Base-by-base conservation (phyloP, 1,284 basidiomycete genomes). In the Trametes polyzona region DNA sequence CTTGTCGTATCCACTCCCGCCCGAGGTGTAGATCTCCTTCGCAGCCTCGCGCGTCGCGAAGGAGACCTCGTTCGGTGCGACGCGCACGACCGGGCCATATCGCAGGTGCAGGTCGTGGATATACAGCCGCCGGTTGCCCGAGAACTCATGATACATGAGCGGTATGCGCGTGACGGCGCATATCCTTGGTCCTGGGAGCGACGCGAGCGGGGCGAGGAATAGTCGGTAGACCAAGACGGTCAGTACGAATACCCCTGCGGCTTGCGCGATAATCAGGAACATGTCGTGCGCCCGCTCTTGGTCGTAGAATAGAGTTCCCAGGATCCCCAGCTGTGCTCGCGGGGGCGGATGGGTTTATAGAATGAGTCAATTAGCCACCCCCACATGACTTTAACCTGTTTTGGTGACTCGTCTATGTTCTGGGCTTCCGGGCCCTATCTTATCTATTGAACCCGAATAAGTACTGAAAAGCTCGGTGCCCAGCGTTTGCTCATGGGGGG, bases 41-140 rank as follows among this genome's bases (percentile, higher is more conserved):
- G 50, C 61, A 1, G 67, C 65, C 26, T 67, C 65, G 40, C 62
- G 61, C 6, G 37, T 61, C 23, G 66, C 65, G 29, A 69, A 68
- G 3, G 68, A 64, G 9, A 71, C 62, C 53, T 71, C 69, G 39
- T 70, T 52, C 3, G 69, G 69, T 0, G 66, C 68, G 11, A 71
- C 54, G 9, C 68, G 68, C 19, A 71, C 69, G 5, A 67, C 49
- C 3, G 66, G 64, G 0, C 69, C 69, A 35, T 70, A 68, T 27
- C 60, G 55, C 27, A 60, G 27, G 39, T 71, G 69, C 17, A 70
- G 47, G 1, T 39, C 40, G 52, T 67, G 68, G 10, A 70, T 61
- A 61, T 62, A 67, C 17, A 21, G 32, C 9, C 62, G 54, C 11
- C 64, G 35, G 2, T 33, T 44, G 16, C 63, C 57, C 2, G 41